Evolutionary conservation across 2,329 filamentous ascomycete genomes (phyloP), one percentile per base, ranked within the genome.

Genomic region (Fusarium palustre): DNA sequence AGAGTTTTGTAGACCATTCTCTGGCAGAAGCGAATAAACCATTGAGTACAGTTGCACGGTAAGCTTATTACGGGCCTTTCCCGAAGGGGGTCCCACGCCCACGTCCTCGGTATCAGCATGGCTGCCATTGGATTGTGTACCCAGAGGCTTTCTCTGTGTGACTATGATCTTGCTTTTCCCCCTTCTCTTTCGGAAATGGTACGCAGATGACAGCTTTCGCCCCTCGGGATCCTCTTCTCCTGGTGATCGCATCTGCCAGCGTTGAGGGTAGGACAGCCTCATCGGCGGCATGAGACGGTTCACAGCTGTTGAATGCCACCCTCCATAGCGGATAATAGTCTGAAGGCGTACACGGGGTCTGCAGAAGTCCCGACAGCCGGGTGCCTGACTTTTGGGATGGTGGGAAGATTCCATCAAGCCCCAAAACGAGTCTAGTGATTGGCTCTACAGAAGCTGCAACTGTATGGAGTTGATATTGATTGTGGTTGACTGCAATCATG

Each of bases 51-150:
- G 62, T 55, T 47, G 46, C 55, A 58, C 59, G 43, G 59, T 55
- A 61, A 50, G 57, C 68, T 66, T 58, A 64, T 66, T 58, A 64
- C n/a, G 45, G 55, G 33, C 52, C 63, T 60, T 60, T 58, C 31
- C 49, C 39, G 43, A 43, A 64, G 57, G 52, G 42, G 68, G 66
- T 75, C 68, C 73, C 73, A 72, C 67, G 73, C 73, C 73, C 73
- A 74, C 73, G 73, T 75, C 73, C 67, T 75, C 73, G 73, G 73
- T 74, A 75, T 57, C 70, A 63, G 50, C 52, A 68, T 66, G 59
- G 62, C 60, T 66, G 45, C 55, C 52, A 67, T 64, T 64, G 64
- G 65, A 55, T 46, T 65, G 55, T 64, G 46, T 55, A 59, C 42
- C 50, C 30, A 50, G 34, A 42, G 46, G 34, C 53, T 49, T 47